Evolutionary conservation across 345 rosid genomes (phyloP).

Genomic region (Citrus unshiu): DNA sequence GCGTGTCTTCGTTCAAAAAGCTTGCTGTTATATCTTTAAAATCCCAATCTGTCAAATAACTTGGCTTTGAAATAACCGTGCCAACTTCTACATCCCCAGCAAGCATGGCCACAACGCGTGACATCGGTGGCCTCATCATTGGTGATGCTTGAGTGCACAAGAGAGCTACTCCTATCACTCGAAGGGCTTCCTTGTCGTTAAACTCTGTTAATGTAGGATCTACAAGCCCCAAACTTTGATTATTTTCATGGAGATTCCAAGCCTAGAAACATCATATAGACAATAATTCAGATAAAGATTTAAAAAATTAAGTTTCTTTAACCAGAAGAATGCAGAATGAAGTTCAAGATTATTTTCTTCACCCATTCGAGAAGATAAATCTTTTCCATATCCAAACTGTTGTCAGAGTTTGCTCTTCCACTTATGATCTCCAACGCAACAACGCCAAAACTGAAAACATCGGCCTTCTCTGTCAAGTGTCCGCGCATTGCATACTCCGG

Average conservation of each 20-base stretch:
- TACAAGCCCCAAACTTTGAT: slow-evolving; percentile 16
- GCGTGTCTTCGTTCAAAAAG: slow-evolving; percentile 9
- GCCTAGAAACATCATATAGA: not conserved
- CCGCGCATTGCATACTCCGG: slow-evolving; percentile 41
- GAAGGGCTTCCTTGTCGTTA: slow-evolving; percentile 22
- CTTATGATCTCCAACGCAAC: slow-evolving; percentile 30
- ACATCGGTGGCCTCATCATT: slow-evolving; percentile 28
- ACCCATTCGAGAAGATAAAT: slow-evolving; percentile 36
- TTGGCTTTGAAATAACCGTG: slow-evolving; percentile 22
- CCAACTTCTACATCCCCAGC: slow-evolving; percentile 29
- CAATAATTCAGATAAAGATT: not conserved
- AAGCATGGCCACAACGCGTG: slow-evolving; percentile 32
- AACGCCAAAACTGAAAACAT: slow-evolving; percentile 34
- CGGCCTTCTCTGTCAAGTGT: slow-evolving; percentile 33
- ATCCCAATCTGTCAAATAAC: slow-evolving; percentile 31
- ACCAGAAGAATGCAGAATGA: not conserved
- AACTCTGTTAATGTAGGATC: slow-evolving; percentile 21
- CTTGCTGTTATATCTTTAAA: slow-evolving; percentile 8
- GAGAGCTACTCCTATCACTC: slow-evolving; percentile 27
- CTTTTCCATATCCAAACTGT: not conserved
- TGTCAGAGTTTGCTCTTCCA: slow-evolving; percentile 23
- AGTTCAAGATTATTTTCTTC: not conserved
- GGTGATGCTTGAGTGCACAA: slow-evolving; percentile 41
- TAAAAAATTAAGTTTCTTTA: not conserved
- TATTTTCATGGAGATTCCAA: slow-evolving; percentile 18